Conservation (phyloP, 2,329 filamentous ascomycete species). For the Tolypocladium album region DNA sequence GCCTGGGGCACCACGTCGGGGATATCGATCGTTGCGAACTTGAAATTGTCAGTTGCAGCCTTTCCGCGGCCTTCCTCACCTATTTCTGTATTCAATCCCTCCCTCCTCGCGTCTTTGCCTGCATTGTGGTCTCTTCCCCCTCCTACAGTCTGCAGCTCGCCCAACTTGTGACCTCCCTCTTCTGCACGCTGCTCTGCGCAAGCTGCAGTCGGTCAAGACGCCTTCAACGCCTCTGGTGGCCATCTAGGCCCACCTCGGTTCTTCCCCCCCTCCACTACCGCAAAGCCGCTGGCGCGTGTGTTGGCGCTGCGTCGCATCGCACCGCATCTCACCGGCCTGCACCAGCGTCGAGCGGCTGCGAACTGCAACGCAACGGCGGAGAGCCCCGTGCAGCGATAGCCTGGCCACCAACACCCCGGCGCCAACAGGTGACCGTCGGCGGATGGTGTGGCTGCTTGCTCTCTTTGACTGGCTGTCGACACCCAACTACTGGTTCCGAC, state of each 20-base stretch:
- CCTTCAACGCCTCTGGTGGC: background rate
- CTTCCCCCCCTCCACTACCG: background rate
- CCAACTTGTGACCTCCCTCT: background rate
- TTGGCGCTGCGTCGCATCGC: slow-evolving; percentile 1
- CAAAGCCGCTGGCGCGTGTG: background rate
- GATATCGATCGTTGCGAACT: background rate
- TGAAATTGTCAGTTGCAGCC: background rate
- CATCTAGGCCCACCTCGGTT: background rate
- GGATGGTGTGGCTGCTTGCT: background rate
- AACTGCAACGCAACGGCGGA: background rate
- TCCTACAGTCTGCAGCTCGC: background rate
- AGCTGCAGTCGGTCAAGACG: slow-evolving; percentile 2
- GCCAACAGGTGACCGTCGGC: background rate
- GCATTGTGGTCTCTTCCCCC: background rate
- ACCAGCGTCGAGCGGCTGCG: background rate
- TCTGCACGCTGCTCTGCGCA: background rate
- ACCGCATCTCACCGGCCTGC: background rate
- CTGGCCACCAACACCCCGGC: background rate
- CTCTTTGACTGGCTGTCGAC: background rate
- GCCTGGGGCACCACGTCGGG: background rate
- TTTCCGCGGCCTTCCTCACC: background rate
- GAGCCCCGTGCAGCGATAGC: background rate
- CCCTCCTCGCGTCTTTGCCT: background rate
- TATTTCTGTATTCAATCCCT: background rate
- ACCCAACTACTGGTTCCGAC: background rate